phyloP scores from a whole-genome alignment of 306 rosid genomes.

The Ochetophila trinervis region DNA sequence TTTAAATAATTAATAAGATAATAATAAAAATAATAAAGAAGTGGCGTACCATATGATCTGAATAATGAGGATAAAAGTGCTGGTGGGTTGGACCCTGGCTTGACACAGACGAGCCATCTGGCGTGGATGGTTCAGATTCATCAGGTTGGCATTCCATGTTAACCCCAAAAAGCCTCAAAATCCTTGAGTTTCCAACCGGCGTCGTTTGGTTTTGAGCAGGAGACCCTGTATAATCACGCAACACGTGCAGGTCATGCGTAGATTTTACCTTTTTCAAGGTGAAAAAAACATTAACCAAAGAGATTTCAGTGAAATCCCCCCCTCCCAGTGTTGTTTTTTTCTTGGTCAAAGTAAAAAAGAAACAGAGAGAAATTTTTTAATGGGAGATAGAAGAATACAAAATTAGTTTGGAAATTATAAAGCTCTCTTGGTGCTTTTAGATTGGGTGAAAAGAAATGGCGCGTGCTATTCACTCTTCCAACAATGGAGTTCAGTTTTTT shows the following conservation, averaged over 20 bases:
- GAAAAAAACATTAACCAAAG: no score
- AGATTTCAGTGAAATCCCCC: background rate
- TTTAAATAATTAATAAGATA: background rate
- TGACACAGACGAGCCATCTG: constrained; percentile 42
- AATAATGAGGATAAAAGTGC: constrained; percentile 35
- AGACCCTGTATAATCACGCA: constrained; percentile 32
- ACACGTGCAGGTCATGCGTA: constrained; percentile 35
- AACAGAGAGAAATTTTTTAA: background rate
- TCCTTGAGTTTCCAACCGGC: constrained; percentile 55
- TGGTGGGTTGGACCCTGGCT: constrained; percentile 38
- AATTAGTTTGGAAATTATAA: no score
- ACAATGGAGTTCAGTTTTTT: constrained; percentile 2
- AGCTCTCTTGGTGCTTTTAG: no score
- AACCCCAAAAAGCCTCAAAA: constrained; percentile 87
- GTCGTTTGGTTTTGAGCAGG: constrained; percentile 41
- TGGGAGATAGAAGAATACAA: no score
- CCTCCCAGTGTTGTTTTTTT: no score
- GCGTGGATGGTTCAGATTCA: constrained; percentile 49
- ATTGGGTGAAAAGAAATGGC: background rate
- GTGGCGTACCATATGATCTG: constrained; percentile 60
- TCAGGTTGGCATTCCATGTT: constrained; percentile 77
- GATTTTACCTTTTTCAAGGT: no score
- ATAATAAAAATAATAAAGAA: background rate
- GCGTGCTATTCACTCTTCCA: constrained; percentile 9
- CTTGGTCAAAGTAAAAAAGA: background rate